A percentile compares a stretch with the other conserved stretches of the same genome.
Evolutionary conservation across 306 rosid species (phyloP).

Genomic region (Rosa persica): DNA sequence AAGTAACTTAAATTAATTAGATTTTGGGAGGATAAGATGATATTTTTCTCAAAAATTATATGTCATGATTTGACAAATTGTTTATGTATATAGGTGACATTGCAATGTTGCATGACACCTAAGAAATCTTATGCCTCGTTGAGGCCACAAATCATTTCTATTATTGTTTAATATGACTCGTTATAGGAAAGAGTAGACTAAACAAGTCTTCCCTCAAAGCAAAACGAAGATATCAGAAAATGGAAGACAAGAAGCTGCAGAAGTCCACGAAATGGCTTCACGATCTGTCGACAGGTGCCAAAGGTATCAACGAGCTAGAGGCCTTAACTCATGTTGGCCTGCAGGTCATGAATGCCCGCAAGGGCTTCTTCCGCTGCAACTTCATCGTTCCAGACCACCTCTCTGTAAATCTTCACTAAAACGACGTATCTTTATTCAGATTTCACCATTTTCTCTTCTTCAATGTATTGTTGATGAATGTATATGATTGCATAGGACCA

Average conservation of each 20-base stretch:
- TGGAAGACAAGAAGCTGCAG: slow-evolving; percentile 4
- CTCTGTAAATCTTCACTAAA: slow-evolving; percentile 8
- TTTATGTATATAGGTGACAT: no score
- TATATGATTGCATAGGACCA: slow-evolving; percentile 26
- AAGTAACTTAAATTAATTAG: no score
- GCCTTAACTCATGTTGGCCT: slow-evolving; percentile 16
- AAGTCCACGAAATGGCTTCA: background rate
- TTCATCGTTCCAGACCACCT: slow-evolving; percentile 22
- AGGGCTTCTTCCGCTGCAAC: slow-evolving; percentile 20
- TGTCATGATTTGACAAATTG: no score
- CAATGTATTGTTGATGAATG: background rate
- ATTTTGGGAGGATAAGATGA: no score
- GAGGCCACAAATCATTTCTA: no score
- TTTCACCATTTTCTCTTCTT: background rate
- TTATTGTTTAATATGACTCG: no score
- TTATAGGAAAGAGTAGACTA: no score
- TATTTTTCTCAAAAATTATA: no score
- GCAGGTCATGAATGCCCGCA: slow-evolving; percentile 13
- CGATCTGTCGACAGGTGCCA: slow-evolving; percentile 16
- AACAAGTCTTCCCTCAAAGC: no score
- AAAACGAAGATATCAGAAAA: background rate
- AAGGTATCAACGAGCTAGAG: slow-evolving; percentile 13
- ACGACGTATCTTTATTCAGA: background rate
- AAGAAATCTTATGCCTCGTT: no score
- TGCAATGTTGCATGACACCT: no score